Base-by-base conservation (phyloP, 331 rosid genomes). In the Malus hybrid region DNA sequence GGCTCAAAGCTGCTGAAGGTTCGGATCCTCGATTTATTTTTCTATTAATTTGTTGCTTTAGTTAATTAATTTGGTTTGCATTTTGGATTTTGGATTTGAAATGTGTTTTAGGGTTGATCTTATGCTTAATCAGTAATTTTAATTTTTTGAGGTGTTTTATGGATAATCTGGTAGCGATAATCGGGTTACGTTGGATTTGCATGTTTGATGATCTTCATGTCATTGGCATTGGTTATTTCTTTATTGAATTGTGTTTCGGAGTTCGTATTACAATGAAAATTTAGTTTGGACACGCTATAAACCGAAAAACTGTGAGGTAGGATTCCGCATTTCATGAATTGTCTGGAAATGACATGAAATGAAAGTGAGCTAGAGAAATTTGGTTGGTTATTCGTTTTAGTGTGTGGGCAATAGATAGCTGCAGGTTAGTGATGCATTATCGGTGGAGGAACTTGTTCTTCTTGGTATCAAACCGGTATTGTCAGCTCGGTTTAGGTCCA, bases 1-100 rank as follows among this genome's bases (percentile, higher is more conserved):
- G 99, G 99, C 86, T 94, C 83, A 94, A 89, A 82, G 96, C 88
- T 48, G 99, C 97, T 5, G 99, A 94, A 94, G 99, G 99, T 92
- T 79, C 74, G 87, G 85, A 80, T 83, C 83, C 70, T 54, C 27
- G 50, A 63, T 27, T 16, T 50, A 19, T 79, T 48, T 63, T n/a
- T 6, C 13, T 66, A 63, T 13, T 18, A 18, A 61, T 70, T 70
- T 77, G 9, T 36, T 63, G 70, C 44, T 65, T 22, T 78, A 44
- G 28, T 32, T 33, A 60, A 14, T 67, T 74, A 14, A 9, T 59
- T 69, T 56, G 67, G 28, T 16, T 66, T 55, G 14, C 28, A 54
- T 76, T 63, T 32, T 36, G 29, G 29, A 28, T 28, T 28, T 28
- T 28, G 56, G 66, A 48, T 69, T 29, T 27, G 13, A 2, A 67